phyloP scores from a whole-genome alignment of 2,329 filamentous ascomycete genomes.

The Acrodontium crateriforme region DNA sequence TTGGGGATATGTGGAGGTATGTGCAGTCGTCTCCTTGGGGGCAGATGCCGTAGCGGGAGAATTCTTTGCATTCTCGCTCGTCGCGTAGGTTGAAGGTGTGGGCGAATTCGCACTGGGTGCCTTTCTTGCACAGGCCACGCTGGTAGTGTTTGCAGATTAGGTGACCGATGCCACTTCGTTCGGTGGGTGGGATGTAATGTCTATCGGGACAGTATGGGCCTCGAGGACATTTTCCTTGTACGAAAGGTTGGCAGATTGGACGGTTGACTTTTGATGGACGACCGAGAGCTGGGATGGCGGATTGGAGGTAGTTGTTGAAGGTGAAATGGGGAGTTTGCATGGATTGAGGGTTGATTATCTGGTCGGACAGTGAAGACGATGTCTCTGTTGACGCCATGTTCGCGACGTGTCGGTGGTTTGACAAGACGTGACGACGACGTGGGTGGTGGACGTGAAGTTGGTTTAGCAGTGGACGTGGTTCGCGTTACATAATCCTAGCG shows the following conservation, averaged over 20 bases:
- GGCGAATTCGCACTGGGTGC: conserved; percentile 89
- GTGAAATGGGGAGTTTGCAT: conserved; percentile 17
- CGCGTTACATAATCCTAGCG: no score
- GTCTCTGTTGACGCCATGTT: conserved; percentile 13
- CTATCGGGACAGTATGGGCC: conserved; percentile 76
- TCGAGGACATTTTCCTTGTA: conserved; percentile 73
- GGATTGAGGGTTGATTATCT: conserved; percentile 19
- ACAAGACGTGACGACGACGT: neutral
- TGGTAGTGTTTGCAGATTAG: conserved; percentile 99
- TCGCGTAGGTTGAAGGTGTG: conserved; percentile 97
- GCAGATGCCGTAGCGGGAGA: conserved; percentile 84
- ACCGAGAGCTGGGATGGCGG: conserved; percentile 18
- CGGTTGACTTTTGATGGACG: conserved; percentile 23
- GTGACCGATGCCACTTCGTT: conserved; percentile 19
- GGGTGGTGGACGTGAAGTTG: no score
- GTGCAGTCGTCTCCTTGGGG: conserved; percentile 88
- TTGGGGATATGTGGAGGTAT: conserved; percentile 45
- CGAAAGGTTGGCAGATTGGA: conserved; percentile 74
- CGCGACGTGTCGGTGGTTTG: conserved; percentile 3
- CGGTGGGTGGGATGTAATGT: conserved; percentile 45
- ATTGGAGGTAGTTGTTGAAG: conserved; percentile 21
- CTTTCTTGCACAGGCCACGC: conserved; percentile 93
- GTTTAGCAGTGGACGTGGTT: no score
- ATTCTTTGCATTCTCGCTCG: conserved; percentile 98
- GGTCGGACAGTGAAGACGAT: conserved; percentile 11